Evolutionary conservation across 306 rosid genomes (phyloP), one percentile per base, ranked within the genome.

Genomic region (Cucurbita pepo): DNA sequence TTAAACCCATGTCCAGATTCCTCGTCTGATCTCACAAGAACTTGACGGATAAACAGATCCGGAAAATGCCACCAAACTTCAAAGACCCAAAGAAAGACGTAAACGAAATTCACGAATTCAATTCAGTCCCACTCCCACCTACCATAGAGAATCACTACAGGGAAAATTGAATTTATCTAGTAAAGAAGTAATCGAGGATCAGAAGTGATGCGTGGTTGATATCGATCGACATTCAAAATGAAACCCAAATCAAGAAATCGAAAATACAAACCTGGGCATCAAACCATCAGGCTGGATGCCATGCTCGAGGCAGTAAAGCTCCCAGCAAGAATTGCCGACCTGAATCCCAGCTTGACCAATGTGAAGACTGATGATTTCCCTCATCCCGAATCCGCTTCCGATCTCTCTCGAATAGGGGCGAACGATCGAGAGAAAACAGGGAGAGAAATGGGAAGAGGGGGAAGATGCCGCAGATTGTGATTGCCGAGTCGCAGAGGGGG

Each of bases 271-370:
- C 95, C 91, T 88, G 80, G 95, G 88, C 89, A 88, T 88, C 56
- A 47, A 55, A 37, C 95, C 95, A 75, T 88, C 88, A 0, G 86
- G 88, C 51, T 86, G 88, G 82, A 88, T 88, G 62, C 86, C 88
- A 88, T 88, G 95, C 5, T 88, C 95, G 30, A 86, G 91, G 76
- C 95, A 88, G 83, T 86, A 88, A 14, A 88, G 82, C 83, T 88
- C 95, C 95, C 95, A 88, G 63, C 95, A 88, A 36, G 95, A 85
- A 83, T 88, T 88, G 22, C 95, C 95, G 36, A 88, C 89, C 84
- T 88, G 95, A 76, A 86, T 81, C 78, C 95, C 95, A 76, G 95
- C 95, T 75, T 88, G 95, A 15, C 95, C 95, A 58, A 88, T 84
- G 81, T 88, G 95, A 63, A 88, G 72, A 76, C 89, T 88, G 56